Evolutionary conservation across 306 rosid genomes (phyloP).

Genomic region (Vachellia pachyceras): DNA sequence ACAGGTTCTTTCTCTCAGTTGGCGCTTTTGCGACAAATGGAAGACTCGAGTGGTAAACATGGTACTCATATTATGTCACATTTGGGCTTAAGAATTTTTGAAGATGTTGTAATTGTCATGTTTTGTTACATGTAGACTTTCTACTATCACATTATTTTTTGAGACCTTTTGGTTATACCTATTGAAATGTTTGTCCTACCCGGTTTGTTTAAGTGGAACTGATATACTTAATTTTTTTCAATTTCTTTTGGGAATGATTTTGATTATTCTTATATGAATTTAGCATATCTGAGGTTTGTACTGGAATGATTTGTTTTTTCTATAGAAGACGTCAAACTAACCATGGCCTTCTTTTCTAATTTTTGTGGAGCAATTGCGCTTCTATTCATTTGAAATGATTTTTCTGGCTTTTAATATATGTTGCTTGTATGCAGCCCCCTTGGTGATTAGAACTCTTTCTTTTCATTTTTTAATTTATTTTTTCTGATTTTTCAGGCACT

Average conservation of each 20-base stretch:
- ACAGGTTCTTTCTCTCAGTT: conserved; percentile 26
- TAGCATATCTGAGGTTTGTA: neutral
- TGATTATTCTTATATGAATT: neutral
- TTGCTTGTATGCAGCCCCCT: neutral
- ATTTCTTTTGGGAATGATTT: neutral
- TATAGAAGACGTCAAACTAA: neutral
- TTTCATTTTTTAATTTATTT: conserved; percentile 20
- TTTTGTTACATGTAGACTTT: neutral
- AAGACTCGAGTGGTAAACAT: neutral
- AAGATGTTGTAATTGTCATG: neutral
- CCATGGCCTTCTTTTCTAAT: neutral
- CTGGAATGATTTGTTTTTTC: neutral
- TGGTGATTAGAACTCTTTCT: neutral
- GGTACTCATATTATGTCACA: neutral
- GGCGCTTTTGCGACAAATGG: neutral
- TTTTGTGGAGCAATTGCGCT: neutral
- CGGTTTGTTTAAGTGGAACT: neutral
- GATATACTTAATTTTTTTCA: neutral
- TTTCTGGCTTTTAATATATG: neutral
- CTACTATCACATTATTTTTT: neutral
- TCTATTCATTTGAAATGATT: neutral
- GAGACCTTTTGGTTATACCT: neutral
- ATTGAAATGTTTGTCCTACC: neutral
- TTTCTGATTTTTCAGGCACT: conserved; percentile 62
- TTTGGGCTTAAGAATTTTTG: neutral